Evolutionary conservation across 1,284 basidiomycete species (phyloP), one percentile per base, ranked within the genome.

Genomic region (Trametes pubescens): DNA sequence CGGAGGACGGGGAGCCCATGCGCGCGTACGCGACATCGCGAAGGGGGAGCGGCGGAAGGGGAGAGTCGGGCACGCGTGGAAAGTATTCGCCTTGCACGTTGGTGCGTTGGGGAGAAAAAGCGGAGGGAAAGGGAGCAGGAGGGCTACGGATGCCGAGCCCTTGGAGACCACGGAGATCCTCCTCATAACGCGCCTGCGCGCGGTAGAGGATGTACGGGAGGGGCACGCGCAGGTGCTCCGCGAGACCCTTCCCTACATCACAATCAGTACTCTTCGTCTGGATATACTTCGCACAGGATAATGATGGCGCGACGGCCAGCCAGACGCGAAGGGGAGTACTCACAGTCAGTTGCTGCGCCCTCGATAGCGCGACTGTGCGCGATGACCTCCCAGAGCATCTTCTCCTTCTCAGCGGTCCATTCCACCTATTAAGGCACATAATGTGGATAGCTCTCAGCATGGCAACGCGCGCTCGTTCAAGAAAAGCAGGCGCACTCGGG

Each of bases 311-410:
- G 43, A 8, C 14, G 10, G 43, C 14, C 9, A 8, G 34, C 21
- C 34, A 37, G 22, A 26, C 16, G 21, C 18, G 35, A n/a, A 11
- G 18, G 7, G 29, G 8, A 32, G 29, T 32, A 82, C 88, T 77
- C 72, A 92, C 92, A 94, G 75, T 94, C 91, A 32, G 90, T 86
- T 43, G 84, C 88, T 24, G 84, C 84, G 59, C 86, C 86, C 64
- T 89, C 88, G 29, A 83, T 86, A 8, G 87, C 83, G 61, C 91
- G 82, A 38, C 90, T 91, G 69, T 86, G 84, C 60, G 91, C 88
- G 65, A 94, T 92, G 52, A 91, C 89, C 74, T 92, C 91, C 92
- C 92, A 94, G 6, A 94, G 78, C 16, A 92, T 86, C 65, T 88
- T 88, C 56, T 93, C 92, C 75, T 94, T 94, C 65, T 93, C 90